A percentile compares a stretch with the other conserved stretches of the same genome.
Conservation (phyloP, 768 basidiomycete genomes). For the Mrakia frigida region DNA sequence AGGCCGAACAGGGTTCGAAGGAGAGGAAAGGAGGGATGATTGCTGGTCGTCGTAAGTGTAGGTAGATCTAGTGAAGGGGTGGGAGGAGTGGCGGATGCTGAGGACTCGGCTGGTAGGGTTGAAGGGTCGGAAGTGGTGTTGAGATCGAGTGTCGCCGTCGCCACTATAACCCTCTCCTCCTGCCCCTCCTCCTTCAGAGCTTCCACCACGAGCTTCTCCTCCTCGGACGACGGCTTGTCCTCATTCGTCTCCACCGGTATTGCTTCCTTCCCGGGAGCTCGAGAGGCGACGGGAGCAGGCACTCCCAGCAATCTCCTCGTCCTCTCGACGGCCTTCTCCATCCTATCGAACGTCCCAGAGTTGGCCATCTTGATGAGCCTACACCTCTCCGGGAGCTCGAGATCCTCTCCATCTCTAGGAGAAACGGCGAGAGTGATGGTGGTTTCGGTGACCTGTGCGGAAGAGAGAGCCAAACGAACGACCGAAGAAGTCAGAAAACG, state of each 20-base stretch:
- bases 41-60: slow-evolving; percentile 60
- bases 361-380: slow-evolving; percentile 84
- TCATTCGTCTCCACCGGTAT: slow-evolving; percentile 1
- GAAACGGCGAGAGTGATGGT: slow-evolving; percentile 73
- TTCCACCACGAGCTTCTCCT: not conserved
- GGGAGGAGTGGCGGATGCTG: not conserved
- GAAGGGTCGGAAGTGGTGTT: not conserved
- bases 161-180: not conserved
- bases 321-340: slow-evolving; percentile 74
- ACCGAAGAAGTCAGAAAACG: not conserved
- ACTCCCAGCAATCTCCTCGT: slow-evolving; percentile 41
- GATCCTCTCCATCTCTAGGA: slow-evolving; percentile 57
- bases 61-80: not conserved
- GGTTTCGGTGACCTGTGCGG: slow-evolving; percentile 65
- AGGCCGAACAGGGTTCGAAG: slow-evolving; percentile 32
- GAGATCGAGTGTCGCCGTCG: not conserved
- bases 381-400: slow-evolving; percentile 79
- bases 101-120: too few species aligned
- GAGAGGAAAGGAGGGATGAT: slow-evolving; percentile 35
- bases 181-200: not conserved
- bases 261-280: slow-evolving; percentile 35
- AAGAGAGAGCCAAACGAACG: not conserved
- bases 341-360: slow-evolving; percentile 84
- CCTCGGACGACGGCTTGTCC: not conserved
- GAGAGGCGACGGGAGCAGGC: slow-evolving; percentile 47